Conservation (phyloP, 345 rosid genomes). For the Camelina sativa region DNA sequence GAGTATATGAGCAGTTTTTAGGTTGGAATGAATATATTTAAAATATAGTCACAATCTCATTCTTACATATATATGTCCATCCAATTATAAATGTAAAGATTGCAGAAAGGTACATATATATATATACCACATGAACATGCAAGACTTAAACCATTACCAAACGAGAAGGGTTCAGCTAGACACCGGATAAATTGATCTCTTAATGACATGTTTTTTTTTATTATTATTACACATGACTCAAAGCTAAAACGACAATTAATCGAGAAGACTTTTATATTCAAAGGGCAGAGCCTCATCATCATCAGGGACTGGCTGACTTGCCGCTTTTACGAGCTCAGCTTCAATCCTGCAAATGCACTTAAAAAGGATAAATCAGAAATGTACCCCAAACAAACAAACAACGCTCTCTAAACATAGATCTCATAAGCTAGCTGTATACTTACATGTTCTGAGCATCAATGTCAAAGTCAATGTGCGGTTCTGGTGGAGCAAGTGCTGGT, state of each 20-base stretch:
- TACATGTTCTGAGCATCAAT: neutral
- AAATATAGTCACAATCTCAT: neutral
- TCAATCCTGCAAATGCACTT: neutral
- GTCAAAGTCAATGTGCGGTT: neutral
- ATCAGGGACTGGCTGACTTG: neutral
- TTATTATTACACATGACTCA: neutral
- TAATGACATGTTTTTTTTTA: neutral
- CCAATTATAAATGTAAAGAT: neutral
- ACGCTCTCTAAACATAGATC: neutral
- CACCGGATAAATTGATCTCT: neutral
- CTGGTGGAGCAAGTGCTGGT: slow-evolving; percentile 11
- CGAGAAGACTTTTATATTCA: neutral
- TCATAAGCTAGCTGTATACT: neutral
- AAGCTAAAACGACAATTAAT: neutral
- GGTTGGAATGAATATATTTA: neutral
- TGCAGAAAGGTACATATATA: neutral
- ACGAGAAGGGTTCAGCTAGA: neutral
- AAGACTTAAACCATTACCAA: neutral
- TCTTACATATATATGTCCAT: neutral
- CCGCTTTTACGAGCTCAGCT: neutral
- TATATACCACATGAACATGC: neutral
- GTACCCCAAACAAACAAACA: neutral
- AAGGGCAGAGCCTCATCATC: neutral
- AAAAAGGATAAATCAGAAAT: neutral
- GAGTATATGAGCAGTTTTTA: no score